phyloP scores from a whole-genome alignment of 140 eudicot species.

The Cichorium intybus region DNA sequence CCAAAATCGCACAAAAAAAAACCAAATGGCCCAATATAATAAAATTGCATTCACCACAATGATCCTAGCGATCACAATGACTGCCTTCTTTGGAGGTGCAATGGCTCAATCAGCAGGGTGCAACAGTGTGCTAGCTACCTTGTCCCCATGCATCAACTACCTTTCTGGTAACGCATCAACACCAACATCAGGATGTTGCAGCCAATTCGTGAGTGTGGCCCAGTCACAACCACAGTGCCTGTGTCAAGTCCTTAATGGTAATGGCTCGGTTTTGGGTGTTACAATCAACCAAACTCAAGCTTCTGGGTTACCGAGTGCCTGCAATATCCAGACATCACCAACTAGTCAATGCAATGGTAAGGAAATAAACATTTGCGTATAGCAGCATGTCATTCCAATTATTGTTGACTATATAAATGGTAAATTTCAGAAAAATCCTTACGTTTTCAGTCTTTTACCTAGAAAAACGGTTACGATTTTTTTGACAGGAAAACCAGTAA shows the following conservation, averaged over 20 bases:
- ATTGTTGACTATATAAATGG: no score
- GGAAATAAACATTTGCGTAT: no score
- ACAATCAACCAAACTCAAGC: constrained; percentile 54
- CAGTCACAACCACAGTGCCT: constrained; percentile 42
- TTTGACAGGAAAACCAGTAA: no score
- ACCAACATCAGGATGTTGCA: constrained; percentile 47
- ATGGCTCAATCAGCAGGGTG: constrained; percentile 39
- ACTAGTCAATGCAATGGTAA: constrained; percentile 25
- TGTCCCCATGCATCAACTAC: constrained; percentile 44
- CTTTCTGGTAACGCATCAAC: constrained; percentile 39
- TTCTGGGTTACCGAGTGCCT: constrained; percentile 39
- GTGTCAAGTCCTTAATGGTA: constrained; percentile 16
- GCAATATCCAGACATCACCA: constrained; percentile 54
- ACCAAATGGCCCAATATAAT: neutral
- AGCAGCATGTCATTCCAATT: no score
- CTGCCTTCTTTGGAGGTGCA: constrained; percentile 10
- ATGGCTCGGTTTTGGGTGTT: constrained; percentile 32
- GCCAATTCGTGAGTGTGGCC: constrained; percentile 33
- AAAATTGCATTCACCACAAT: no score
- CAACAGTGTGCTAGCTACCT: constrained; percentile 23
- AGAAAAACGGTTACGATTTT: no score
- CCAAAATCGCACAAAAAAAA: neutral
- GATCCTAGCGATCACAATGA: neutral
- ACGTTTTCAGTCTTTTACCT: no score
- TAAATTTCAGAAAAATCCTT: no score